phyloP scores from a whole-genome alignment of 2,329 filamentous ascomycete species.

The Leptographium wingfieldii region DNA sequence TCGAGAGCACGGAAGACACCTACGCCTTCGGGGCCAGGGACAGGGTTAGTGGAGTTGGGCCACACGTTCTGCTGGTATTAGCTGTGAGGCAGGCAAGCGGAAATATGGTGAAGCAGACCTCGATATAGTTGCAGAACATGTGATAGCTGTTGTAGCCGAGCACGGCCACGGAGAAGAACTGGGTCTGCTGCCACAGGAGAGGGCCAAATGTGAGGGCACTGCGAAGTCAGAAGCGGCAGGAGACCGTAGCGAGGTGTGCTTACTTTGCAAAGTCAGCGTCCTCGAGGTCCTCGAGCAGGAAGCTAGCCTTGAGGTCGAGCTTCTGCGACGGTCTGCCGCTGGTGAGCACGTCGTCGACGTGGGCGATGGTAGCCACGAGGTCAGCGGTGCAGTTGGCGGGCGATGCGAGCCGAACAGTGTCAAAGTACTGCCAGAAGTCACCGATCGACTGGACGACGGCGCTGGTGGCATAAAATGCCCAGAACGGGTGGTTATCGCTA shows the following conservation, averaged over 20 bases:
- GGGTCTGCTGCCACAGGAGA: constrained; percentile 38
- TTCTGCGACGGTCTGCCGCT: constrained; percentile 26
- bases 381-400: constrained; percentile 43
- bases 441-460: constrained; percentile 39
- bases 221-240: neutral
- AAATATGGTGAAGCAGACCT: constrained; percentile 11
- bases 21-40: constrained; percentile 38
- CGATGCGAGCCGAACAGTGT: constrained; percentile 29
- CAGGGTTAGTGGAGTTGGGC: constrained; percentile 21
- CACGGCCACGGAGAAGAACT: constrained; percentile 23
- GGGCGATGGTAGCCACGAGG: constrained; percentile 32
- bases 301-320: constrained; percentile 33
- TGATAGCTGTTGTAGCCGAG: constrained; percentile 27
- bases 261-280: constrained; percentile 30
- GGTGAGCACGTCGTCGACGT: constrained; percentile 34
- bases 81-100: neutral
- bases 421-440: constrained; percentile 42
- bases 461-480: constrained; percentile 43
- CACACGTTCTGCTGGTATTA: constrained; percentile 20
- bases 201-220: constrained; percentile 41
- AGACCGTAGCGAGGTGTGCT: neutral
- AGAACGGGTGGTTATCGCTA: constrained; percentile 21
- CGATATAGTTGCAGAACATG: constrained; percentile 36
- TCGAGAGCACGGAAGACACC: constrained; percentile 35
- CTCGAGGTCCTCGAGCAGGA: constrained; percentile 30